These are phyloP conservation scores for Spongospora subterranea DNA, from an alignment of 208 protist species.

Conservation along the genomic window DNA sequence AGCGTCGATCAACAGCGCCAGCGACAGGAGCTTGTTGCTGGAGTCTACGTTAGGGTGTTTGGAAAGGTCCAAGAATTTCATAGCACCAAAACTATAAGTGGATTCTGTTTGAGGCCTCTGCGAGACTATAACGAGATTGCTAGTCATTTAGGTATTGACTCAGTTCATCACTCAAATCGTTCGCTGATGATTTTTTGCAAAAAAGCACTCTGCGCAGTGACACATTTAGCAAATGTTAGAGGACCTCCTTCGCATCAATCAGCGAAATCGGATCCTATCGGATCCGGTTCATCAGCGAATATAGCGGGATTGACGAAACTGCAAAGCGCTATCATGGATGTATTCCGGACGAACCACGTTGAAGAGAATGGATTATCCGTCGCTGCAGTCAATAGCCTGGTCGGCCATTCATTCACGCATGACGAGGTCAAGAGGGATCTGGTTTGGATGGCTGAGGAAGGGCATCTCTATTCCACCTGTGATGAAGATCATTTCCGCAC, in stretches of 20 bases:
- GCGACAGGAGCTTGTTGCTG: not conserved
- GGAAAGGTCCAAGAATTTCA: conserved; percentile 41
- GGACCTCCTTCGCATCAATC: not conserved
- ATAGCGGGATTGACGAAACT: not conserved
- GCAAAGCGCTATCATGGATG: conserved; percentile 52
- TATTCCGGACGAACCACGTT: not conserved
- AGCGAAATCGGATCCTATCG: not conserved
- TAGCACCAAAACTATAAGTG: not conserved
- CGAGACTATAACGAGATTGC: conserved; percentile 29
- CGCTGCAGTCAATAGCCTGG: not conserved
- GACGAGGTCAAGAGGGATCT: not conserved
- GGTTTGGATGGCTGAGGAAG: not conserved
- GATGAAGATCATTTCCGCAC: conserved; percentile 25
- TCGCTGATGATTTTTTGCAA: no score
- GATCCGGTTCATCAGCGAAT: not conserved
- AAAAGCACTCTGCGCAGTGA: not conserved
- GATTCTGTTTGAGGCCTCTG: conserved; percentile 7
- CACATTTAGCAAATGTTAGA: not conserved
- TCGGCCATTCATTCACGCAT: not conserved
- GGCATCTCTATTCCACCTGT: conserved; percentile 46
- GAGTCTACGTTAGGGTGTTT: not conserved
- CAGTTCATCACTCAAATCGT: not conserved
- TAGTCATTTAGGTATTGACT: conserved; percentile 4
- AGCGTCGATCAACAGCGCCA: not conserved
- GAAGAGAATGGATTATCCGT: not conserved